Base-by-base conservation (phyloP, 768 basidiomycete species). In the Hypsizygus marmoreus region DNA sequence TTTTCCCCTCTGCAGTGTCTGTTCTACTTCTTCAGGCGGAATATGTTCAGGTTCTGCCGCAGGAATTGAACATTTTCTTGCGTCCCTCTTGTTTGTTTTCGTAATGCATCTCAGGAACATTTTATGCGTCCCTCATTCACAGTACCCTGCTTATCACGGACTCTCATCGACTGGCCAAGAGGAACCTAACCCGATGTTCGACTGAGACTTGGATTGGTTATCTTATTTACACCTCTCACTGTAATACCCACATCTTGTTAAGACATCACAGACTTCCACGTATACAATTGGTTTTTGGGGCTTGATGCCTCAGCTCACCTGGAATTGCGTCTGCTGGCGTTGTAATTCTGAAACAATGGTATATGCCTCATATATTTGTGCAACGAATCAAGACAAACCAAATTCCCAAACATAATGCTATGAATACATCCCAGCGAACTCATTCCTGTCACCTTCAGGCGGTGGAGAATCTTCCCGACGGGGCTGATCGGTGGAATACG, bases 11-110 rank as follows among this genome's bases (percentile, higher is more conserved):
- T 44, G 5, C 53, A 92, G 90, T 91, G 89, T 64, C 60, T 92
- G 54, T 89, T 61, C 64, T 92, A 91, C 71, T 88, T 82, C 75
- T 78, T 91, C 73, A 87, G 79, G 66, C 80, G 88, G 53, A 90
- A 91, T 66, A 65, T 92, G 40, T 91, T 90, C 80, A 74, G 85
- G 54, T 86, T 76, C 65, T 92, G 86, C 77, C 79, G 90, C 57
- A 79, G 75, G 58, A 88, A 84, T 59, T 91, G 68, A 47, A n/a
- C 16, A 24, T 37, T 31, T 30, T n/a, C n/a, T n/a, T n/a, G n/a
- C n/a, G n/a, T n/a, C 25, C 14, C 30, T 28, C 31, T 7, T 28
- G 8, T 43, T 31, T 30, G 16, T 20, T 40, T 36, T 47, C 29
- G n/a, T 22, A 29, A 30, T 29, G 41, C 49, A 49, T 47, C 19